Base-by-base conservation (phyloP, 2,329 filamentous ascomycete species). In the Alternaria sp. region DNA sequence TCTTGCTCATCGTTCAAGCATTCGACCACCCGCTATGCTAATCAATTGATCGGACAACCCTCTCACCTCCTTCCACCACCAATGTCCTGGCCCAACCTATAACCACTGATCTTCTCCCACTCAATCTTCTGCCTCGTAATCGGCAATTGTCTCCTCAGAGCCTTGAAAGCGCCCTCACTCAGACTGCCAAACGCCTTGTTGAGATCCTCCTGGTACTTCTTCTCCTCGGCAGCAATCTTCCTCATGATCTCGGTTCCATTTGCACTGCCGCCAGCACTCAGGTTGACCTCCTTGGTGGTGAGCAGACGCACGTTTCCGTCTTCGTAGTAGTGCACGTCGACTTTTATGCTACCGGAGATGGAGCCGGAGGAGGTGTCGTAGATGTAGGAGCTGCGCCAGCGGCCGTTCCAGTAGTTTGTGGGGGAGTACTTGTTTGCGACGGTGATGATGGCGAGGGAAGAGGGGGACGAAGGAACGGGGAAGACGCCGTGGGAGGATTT, bases 291-390 rank as follows among this genome's bases (percentile, higher is more conserved):
- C 82, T 97, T 97, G 74, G 87, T 90, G n/a, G 95, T 97, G 65
- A 94, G 85, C 61, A 99, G 86, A 3, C 95, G 91, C 59, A 99
- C 95, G 76, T 99, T 99, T 64, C 95, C 95, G 77, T 99, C 96
- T 82, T 99, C 95, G 83, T 99, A 99, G 85, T 99, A 99, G 84
- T 99, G 95, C 52, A 99, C 94, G 70, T 98, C 94, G 54, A 97
- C 92, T 79, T 94, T 93, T 80, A 98, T 89, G 60, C 85, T 88
- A 71, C 95, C 95, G 38, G 89, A 88, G 43, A 98, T 82, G 48
- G 84, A 84, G 65, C 85, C 84, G 3, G 87, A 84, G 2, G 87
- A 86, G 1, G 93, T 89, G 64, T 89, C 86, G 79, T 91, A 91
- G 71, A 91, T 86, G 83, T 98, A 98, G 54, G 91, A 85, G 48